Conservation (phyloP, 164 flowering plant species). For the Hamamelis virginiana region DNA sequence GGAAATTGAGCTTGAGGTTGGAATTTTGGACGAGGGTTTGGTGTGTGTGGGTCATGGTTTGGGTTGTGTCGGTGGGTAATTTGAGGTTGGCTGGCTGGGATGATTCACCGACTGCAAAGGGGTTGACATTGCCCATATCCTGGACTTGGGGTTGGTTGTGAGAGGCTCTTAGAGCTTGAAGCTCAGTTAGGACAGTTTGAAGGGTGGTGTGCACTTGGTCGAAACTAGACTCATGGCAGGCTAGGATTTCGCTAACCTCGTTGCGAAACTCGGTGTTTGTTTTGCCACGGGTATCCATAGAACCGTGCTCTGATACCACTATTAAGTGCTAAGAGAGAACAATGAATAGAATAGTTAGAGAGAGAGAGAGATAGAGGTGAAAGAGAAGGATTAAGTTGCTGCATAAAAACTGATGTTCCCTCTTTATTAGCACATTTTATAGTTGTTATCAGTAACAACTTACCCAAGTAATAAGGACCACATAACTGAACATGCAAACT, state of each 20-base stretch:
- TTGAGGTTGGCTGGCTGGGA: neutral
- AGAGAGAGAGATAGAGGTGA: no score
- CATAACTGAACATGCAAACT: no score
- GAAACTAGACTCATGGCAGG: no score
- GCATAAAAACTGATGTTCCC: no score
- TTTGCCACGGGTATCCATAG: neutral
- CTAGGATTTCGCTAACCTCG: neutral
- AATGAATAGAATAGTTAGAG: no score
- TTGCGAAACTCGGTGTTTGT: slow-evolving; percentile 4
- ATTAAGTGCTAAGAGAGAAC: no score
- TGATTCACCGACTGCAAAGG: neutral
- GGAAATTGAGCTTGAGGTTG: neutral
- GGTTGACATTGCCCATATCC: neutral
- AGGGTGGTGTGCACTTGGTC: slow-evolving; percentile 3
- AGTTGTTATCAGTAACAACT: no score
- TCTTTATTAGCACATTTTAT: no score
- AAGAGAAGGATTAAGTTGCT: no score
- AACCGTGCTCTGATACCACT: slow-evolving; percentile 3
- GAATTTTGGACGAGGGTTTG: neutral
- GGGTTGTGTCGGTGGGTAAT: no score
- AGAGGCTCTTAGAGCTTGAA: neutral
- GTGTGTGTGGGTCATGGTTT: neutral
- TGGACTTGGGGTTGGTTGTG: neutral
- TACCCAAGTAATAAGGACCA: no score
- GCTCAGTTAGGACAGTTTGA: neutral